Evolutionary conservation across 2,329 filamentous ascomycete species (phyloP), one percentile per base, ranked within the genome.

Genomic region (Colletotrichum somersetense): DNA sequence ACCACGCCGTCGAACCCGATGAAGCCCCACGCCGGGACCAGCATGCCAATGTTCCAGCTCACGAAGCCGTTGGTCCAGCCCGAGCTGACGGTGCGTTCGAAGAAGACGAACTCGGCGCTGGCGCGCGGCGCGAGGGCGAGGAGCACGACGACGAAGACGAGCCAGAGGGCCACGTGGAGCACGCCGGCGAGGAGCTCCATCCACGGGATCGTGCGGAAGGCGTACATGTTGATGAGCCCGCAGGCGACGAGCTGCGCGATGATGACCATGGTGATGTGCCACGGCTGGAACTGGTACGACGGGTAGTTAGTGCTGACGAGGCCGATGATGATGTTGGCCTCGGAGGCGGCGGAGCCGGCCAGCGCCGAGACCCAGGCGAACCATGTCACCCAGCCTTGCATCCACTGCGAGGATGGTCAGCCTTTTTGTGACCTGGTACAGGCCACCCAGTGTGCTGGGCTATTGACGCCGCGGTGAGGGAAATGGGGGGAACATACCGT

Each of bases 31-130:
- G 69, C 69, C 18, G 69, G 69, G 8, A 72, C 69, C 42, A 72
- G 53, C 69, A 72, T 72, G 69, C 69, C 69, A 16, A 72, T 74
- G 59, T 38, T 58, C 74, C 66, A 78, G 59, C 53, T 64, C n/a
- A 67, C 72, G 44, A 69, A 74, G 16, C 16, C 56, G 74, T 40
- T 74, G 46, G 14, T 76, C 74, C 14, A 77, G 2, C 16, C 64
- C 65, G 52, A 72, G 23, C 58, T 55, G 1, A 72, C 69, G 46
- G 69, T 72, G 35, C 69, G 69, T 40, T 72, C 69, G 14, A 72
- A 69, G 23, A 72, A 72, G 38, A 72, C 69, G 16, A 72, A 72
- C 6, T 69, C 69, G 30, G 69, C 65, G 52, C 58, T 69, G 38
- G 69, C 69, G 12, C 69, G 65, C 20, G 69, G 69, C 18, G 65